These are phyloP conservation scores for Simplicillium aogashimaense DNA, from an alignment of 2,329 filamentous ascomycete species.

Conservation along the genomic window DNA sequence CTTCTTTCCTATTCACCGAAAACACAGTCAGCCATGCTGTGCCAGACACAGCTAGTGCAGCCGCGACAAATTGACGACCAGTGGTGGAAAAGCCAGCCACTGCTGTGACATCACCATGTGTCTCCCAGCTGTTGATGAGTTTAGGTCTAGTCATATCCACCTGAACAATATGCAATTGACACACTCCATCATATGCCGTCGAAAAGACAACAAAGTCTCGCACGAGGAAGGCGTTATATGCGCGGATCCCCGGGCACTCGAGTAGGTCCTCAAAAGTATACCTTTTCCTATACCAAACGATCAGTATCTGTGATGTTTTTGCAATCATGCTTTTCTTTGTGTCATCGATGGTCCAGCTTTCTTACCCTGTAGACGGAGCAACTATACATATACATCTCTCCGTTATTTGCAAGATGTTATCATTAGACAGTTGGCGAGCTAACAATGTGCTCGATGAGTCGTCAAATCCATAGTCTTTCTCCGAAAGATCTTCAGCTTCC, in stretches of 20 bases:
- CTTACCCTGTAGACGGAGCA: constrained; percentile 1
- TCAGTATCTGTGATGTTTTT: too few species aligned
- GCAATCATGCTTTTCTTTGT: too few species aligned
- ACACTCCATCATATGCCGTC: constrained; percentile 16
- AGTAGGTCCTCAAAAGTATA: too few species aligned
- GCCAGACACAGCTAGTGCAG: constrained; percentile 1
- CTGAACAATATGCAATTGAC: background rate
- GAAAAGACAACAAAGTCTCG: constrained; percentile 28
- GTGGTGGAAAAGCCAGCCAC: background rate
- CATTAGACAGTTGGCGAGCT: constrained; percentile 23
- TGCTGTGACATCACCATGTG: constrained; percentile 3
- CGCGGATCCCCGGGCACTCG: constrained; percentile 1
- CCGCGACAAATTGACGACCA: background rate
- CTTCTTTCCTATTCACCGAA: background rate
- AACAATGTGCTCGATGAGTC: constrained; percentile 41
- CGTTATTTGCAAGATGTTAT: constrained; percentile 43
- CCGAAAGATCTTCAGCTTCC: constrained; percentile 30
- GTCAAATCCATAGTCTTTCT: constrained; percentile 37
- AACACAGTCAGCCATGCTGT: constrained; percentile 1
- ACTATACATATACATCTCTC: constrained; percentile 33
- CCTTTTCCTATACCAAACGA: too few species aligned
- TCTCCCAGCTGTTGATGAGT: background rate
- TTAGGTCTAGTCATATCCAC: background rate
- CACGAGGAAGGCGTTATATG: constrained; percentile 23
- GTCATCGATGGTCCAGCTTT: too few species aligned